phyloP scores from a whole-genome alignment of 768 basidiomycete genomes.

The Boletus bicolor region DNA sequence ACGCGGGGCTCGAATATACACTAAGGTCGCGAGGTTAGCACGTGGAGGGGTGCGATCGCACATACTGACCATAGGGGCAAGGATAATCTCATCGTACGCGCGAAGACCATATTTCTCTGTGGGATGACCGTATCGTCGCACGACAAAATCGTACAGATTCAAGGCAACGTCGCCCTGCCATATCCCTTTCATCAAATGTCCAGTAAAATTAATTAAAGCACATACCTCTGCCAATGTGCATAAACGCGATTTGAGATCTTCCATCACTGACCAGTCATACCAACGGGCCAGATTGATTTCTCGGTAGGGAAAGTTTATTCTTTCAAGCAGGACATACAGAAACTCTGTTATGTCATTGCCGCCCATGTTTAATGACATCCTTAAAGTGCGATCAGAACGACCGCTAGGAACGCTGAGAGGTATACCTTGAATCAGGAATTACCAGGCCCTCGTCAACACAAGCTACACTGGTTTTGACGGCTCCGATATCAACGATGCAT shows the following conservation, averaged over 20 bases:
- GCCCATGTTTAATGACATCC: constrained; percentile 82
- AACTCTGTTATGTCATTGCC: constrained; percentile 96
- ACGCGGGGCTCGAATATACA: constrained; percentile 91
- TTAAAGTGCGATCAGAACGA: constrained; percentile 21
- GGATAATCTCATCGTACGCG: constrained; percentile 92
- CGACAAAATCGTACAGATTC: constrained; percentile 87
- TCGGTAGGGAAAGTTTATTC: constrained; percentile 85
- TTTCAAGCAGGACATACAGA: constrained; percentile 70
- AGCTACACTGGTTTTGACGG: constrained; percentile 76
- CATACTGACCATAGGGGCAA: constrained; percentile 82
- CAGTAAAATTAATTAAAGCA: constrained; percentile 6
- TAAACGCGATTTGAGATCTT: constrained; percentile 81
- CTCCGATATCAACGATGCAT: constrained; percentile 94
- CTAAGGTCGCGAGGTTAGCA: constrained; percentile 38
- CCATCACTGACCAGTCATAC: constrained; percentile 90
- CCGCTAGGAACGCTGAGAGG: background rate
- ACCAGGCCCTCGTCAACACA: constrained; percentile 95
- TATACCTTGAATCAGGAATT: constrained; percentile 80
- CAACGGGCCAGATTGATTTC: constrained; percentile 72
- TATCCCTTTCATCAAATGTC: constrained; percentile 1
- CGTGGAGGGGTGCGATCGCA: background rate
- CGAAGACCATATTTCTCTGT: constrained; percentile 88
- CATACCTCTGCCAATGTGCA: constrained; percentile 87
- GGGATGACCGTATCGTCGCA: constrained; percentile 68
- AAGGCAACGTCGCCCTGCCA: constrained; percentile 81